Percentiles rank a stretch among this genome's conserved stretches.
Evolutionary conservation across 2,329 filamentous ascomycete genomes (phyloP).

Genomic region (Ophiocordyceps unilateralis): DNA sequence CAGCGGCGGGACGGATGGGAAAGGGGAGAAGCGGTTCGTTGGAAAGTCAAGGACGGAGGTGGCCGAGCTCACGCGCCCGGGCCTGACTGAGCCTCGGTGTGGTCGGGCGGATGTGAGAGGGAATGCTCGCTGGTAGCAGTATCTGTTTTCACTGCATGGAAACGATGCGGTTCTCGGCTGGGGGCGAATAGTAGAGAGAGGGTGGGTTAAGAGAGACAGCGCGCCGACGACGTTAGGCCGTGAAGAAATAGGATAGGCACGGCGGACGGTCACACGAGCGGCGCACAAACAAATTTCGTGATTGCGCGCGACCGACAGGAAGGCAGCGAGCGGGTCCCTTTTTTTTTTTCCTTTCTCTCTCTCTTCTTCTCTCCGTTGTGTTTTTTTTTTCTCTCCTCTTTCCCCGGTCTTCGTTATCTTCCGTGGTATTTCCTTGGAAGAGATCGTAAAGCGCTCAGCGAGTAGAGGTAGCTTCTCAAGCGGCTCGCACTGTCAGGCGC

Average conservation of each 20-base stretch:
- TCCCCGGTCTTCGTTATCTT: not conserved
- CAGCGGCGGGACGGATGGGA: not conserved
- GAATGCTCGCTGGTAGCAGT: not conserved
- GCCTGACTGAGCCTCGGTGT: not conserved
- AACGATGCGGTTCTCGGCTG: not conserved
- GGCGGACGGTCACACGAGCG: not conserved
- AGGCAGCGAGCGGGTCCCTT: not conserved
- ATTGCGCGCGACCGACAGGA: not conserved
- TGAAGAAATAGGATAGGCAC: not conserved
- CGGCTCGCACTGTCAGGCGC: not conserved
- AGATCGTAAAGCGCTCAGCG: not conserved
- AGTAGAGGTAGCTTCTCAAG: not conserved
- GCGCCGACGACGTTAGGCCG: too few species aligned
- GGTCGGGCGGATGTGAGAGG: not conserved
- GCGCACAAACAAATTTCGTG: not conserved
- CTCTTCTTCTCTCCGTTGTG: not conserved
- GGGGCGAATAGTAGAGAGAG: not conserved
- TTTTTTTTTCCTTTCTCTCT: not conserved
- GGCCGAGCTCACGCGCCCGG: too few species aligned
- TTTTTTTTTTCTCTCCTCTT: not conserved
- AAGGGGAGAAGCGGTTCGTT: not conserved
- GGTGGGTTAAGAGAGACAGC: not conserved
- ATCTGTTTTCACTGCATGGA: too few species aligned
- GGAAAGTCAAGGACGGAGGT: not conserved
- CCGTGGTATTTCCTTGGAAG: not conserved